A percentile compares a stretch with the other conserved stretches of the same genome.
Evolutionary conservation across 2,329 filamentous ascomycete genomes (phyloP).

Genomic region (Biscogniauxia mediterranea): DNA sequence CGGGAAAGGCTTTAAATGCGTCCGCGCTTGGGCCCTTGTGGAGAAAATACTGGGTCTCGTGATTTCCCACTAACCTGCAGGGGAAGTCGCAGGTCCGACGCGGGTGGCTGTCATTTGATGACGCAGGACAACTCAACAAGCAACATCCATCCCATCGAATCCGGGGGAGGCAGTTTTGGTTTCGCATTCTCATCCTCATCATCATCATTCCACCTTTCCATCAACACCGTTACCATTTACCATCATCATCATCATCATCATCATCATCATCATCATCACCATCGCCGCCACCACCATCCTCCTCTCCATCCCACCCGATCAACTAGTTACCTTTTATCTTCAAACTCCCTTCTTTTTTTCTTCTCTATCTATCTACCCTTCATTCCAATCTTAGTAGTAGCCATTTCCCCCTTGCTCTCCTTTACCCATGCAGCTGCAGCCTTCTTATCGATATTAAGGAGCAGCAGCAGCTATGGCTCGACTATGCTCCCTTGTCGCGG

Average conservation of each 20-base stretch:
- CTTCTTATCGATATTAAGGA: conserved; percentile 20
- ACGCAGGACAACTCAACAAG: conserved; percentile 21
- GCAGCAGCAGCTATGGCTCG: conserved; percentile 35
- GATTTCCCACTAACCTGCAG: conserved; percentile 1
- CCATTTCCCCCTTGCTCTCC: not conserved
- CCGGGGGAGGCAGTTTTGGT: not conserved
- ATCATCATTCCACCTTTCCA: not conserved
- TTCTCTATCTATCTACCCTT: not conserved
- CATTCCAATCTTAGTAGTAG: too few species aligned
- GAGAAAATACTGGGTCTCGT: not conserved
- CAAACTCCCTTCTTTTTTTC: not conserved
- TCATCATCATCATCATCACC: conserved; percentile 6
- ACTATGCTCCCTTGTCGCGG: conserved; percentile 34
- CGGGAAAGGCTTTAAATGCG: not conserved
- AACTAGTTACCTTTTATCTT: not conserved
- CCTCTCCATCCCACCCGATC: too few species aligned
- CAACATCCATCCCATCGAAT: conserved; percentile 4
- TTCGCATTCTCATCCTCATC: not conserved
- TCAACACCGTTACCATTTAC: not conserved
- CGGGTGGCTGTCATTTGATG: conserved; percentile 19
- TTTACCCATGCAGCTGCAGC: conserved; percentile 18
- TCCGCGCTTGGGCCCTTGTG: not conserved
- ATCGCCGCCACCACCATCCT: conserved; percentile 1
- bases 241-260: not conserved
- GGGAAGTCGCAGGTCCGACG: conserved; percentile 8